A percentile compares a stretch with the other conserved stretches of the same genome.
These are phyloP conservation scores for Aureobasidium sp. DNA, from an alignment of 2,329 filamentous ascomycete genomes.

Conservation along the genomic window DNA sequence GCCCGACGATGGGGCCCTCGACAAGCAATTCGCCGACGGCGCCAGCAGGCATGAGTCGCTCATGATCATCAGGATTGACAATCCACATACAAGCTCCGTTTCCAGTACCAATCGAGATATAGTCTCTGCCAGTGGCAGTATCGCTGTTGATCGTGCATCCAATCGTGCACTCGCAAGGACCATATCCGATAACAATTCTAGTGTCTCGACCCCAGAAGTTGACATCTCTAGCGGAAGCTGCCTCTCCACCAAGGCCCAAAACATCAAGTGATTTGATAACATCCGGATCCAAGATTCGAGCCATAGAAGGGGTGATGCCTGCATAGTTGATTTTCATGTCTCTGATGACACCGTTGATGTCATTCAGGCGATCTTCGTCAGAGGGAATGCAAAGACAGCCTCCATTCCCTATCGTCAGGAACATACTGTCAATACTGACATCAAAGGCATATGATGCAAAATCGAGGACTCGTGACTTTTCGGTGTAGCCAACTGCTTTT, in stretches of 20 bases:
- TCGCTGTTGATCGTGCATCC: slow-evolving; percentile 17
- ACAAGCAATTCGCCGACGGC: slow-evolving; percentile 40
- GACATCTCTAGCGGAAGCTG: slow-evolving; percentile 30
- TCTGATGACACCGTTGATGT: slow-evolving; percentile 36
- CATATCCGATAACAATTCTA: slow-evolving; percentile 37
- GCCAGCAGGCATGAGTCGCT: slow-evolving; percentile 33
- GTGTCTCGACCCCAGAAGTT: slow-evolving; percentile 31
- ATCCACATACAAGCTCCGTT: slow-evolving; percentile 24
- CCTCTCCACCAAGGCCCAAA: slow-evolving; percentile 38
- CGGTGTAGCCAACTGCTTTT: slow-evolving; percentile 10
- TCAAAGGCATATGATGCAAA: slow-evolving; percentile 18
- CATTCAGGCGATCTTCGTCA: slow-evolving; percentile 39
- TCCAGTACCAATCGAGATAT: slow-evolving; percentile 17
- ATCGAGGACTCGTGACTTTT: slow-evolving; percentile 12
- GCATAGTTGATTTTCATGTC: slow-evolving; percentile 34
- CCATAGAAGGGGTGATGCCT: slow-evolving; percentile 39
- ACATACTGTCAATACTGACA: slow-evolving; percentile 16
- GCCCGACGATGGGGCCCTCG: slow-evolving; percentile 38
- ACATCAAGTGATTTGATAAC: slow-evolving; percentile 34
- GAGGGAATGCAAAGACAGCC: slow-evolving; percentile 31
- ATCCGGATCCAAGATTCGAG: slow-evolving; percentile 33
- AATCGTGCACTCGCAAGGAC: slow-evolving; percentile 33
- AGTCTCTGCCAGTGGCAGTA: slow-evolving; percentile 11
- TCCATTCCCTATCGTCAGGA: slow-evolving; percentile 16
- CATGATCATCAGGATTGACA: slow-evolving; percentile 23